A percentile compares a stretch with the other conserved stretches of the same genome.
phyloP scores from a whole-genome alignment of 2,329 filamentous ascomycete genomes.

The Botrytis pseudocinerea region DNA sequence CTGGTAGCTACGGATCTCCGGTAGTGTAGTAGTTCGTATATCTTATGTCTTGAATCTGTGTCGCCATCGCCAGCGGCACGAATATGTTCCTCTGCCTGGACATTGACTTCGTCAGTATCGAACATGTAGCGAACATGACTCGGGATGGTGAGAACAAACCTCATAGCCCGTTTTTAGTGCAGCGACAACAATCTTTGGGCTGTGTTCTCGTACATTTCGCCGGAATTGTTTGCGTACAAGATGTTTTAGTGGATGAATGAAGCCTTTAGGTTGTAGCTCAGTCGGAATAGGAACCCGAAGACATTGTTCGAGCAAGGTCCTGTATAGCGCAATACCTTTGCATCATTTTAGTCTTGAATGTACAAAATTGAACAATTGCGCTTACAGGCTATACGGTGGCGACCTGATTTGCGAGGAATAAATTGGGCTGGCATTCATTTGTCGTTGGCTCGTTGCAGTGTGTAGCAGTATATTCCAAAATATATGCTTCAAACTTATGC shows the following conservation, averaged over 20 bases:
- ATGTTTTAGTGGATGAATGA: constrained; percentile 50
- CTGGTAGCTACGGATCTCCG: constrained; percentile 25
- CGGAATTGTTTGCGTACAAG: constrained; percentile 64
- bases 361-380: not conserved
- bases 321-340: constrained; percentile 69
- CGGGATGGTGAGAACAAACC: constrained; percentile 42
- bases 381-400: constrained; percentile 54
- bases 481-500: not conserved
- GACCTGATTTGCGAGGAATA: constrained; percentile 48
- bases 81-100: constrained; percentile 37
- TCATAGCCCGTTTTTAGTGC: constrained; percentile 70
- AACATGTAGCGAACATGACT: not conserved
- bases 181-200: constrained; percentile 59
- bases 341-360: not conserved
- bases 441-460: constrained; percentile 19
- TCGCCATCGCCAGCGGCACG: constrained; percentile 34
- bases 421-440: constrained; percentile 48
- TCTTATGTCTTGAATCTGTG: constrained; percentile 29
- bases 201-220: constrained; percentile 58
- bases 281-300: constrained; percentile 53
- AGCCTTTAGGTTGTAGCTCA: constrained; percentile 44
- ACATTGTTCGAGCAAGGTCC: constrained; percentile 64
- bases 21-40: constrained; percentile 41
- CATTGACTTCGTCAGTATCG: not conserved
- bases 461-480: not conserved